Evolutionary conservation across 805 yeast species (phyloP).

Genomic region (Suhomyces prunicola): DNA sequence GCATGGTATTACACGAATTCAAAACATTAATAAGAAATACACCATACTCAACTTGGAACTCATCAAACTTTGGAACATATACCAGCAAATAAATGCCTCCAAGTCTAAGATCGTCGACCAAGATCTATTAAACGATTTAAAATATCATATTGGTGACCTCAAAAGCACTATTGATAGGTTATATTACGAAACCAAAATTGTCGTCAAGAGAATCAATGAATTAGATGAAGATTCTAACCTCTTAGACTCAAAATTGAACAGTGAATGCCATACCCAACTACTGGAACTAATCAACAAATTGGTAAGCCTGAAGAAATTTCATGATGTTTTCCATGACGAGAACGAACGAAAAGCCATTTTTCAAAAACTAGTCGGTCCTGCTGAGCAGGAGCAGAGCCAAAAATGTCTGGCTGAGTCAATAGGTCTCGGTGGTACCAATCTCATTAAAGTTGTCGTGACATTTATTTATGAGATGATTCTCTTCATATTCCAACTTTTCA

Average conservation of each 20-base stretch:
- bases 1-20: slow-evolving; percentile 9
- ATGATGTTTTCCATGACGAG: slow-evolving; percentile 25
- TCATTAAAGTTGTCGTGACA: slow-evolving; percentile 22
- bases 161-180: slow-evolving; percentile 36
- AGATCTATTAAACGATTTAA: slow-evolving; percentile 27
- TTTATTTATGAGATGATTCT: slow-evolving; percentile 33
- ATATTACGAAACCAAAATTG: slow-evolving; percentile 40
- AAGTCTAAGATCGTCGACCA: slow-evolving; percentile 25
- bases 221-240: slow-evolving; percentile 32
- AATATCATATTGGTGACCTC: slow-evolving; percentile 27
- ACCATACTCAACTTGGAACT: slow-evolving; percentile 30
- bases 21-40: slow-evolving; percentile 16
- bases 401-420: not conserved
- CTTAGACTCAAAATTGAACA: slow-evolving; percentile 26
- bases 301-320: slow-evolving; percentile 29
- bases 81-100: slow-evolving; percentile 23
- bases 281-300: slow-evolving; percentile 22
- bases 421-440: slow-evolving; percentile 1
- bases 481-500: slow-evolving; percentile 32
- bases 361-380: slow-evolving; percentile 24
- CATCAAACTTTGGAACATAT: slow-evolving; percentile 23
- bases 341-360: slow-evolving; percentile 28
- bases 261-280: slow-evolving; percentile 26
- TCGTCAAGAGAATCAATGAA: slow-evolving; percentile 38
- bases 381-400: not conserved